Base-by-base conservation (phyloP, 75 land plant species). In the Sequoiadendron giganteum region DNA sequence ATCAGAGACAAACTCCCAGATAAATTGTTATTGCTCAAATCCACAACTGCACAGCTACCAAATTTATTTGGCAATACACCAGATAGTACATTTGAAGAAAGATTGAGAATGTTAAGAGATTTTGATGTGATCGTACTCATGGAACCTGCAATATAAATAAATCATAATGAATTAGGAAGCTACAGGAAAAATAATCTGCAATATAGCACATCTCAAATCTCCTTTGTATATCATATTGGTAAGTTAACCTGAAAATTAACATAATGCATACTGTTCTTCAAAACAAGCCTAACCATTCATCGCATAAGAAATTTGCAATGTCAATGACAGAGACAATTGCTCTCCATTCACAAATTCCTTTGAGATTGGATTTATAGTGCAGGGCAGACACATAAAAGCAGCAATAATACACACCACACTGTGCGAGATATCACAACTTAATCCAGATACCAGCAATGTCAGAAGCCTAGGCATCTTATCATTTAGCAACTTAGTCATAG, bases 11-110 rank as follows among this genome's bases (percentile, higher is more conserved):
- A 79, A 76, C 93, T 90, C 43, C 99, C 99, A 15, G 92, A 87
- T 55, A 97, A 86, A 54, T 52, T 88, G 85, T 97, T 97, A 34
- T 92, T 89, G 86, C 97, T 96, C 34, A 97, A 90, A 89, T 97
- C 98, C 58, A 97, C 92, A 13, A 92, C 83, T 14, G 91, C 84
- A 88, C 95, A 95, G 68, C 89, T 89, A 10, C 95, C 95, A 25
- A 96, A 43, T 86, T 81, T 88, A 7, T 80, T 0, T 56, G 99
- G 99, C 84, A 97, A 88, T 86, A 88, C 36, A 32, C 99, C 99
- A 38, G 96, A 89, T 52, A 97, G 89, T 5, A 77, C 56, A 84
- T 97, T 97, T 42, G 91, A 92, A 30, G 99, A 95, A 43, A 97
- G 90, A 87, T 96, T 96, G 49, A 97, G 90, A 77, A 89, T 52